Conservation (phyloP, 2,329 filamentous ascomycete species). For the Penicillium sp. region DNA sequence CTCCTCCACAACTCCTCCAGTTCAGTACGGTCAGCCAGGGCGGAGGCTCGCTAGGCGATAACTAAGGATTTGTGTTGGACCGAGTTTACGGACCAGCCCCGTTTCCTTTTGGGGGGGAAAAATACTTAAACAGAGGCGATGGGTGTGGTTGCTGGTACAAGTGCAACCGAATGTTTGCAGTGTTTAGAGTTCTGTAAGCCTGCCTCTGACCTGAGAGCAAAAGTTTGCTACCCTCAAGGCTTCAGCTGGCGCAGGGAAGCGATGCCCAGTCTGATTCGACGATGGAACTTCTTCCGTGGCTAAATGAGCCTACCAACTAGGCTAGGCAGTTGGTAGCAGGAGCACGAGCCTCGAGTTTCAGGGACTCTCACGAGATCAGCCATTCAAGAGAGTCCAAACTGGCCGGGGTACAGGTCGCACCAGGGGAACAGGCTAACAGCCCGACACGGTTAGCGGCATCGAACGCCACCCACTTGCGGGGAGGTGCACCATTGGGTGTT, state of each 20-base stretch:
- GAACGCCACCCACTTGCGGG: constrained; percentile 3
- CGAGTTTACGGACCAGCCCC: background rate
- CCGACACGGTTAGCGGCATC: background rate
- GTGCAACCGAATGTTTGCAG: background rate
- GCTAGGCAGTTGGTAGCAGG: background rate
- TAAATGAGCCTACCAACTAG: constrained; percentile 3
- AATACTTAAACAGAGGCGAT: background rate
- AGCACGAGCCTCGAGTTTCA: background rate
- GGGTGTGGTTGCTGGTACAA: background rate
- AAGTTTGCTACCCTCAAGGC: background rate
- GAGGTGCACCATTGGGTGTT: background rate
- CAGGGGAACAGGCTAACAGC: background rate
- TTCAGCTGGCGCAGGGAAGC: background rate
- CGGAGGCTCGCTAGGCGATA: constrained; percentile 12
- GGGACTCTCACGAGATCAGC: background rate
- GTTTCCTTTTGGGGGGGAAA: background rate
- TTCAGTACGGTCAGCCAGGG: constrained; percentile 2
- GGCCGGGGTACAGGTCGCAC: background rate
- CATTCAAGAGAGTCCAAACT: background rate
- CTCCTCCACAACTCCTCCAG: constrained; percentile 1
- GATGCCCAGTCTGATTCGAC: background rate
- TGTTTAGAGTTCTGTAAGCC: background rate
- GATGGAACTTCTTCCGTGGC: constrained; percentile 2
- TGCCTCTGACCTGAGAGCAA: background rate
- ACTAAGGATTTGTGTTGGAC: too few relatives aligned